Base-by-base conservation (phyloP, 495 filamentous ascomycete species). In the Aspergillus conjunctus region DNA sequence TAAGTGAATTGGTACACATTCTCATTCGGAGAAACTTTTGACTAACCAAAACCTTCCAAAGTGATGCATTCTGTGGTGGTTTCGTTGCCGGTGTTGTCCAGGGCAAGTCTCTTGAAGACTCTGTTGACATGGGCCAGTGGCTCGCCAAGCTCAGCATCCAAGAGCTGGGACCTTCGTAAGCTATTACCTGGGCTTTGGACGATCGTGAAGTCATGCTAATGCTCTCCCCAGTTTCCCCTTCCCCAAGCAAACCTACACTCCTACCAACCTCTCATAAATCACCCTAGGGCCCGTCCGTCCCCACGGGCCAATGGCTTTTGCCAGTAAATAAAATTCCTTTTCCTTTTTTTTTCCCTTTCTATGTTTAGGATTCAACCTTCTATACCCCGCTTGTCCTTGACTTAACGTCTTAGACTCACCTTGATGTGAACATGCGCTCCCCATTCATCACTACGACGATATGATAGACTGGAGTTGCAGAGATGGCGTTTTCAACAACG, bases 31-130 rank as follows among this genome's bases (percentile, higher is more conserved):
- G 6, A 39, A 20, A 51, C 12, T 22, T 20, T 41, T 10, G 31
- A 18, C 53, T 61, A 34, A 65, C 44, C 30, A 20, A 30, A 33
- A n/a, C 26, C 39, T 48, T 21, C 17, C 18, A 31, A 48, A 87
- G 92, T 75, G 94, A 98, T 74, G 94, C 95, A 34, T 98, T 98
- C 68, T 93, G 93, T 54, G 94, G 93, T 71, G 94, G 94, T 60
- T 93, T 98, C 78, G 78, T 87, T 49, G 93, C 93, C 50, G 94
- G 92, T 65, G 78, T 98, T 60, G 91, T 96, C 49, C 81, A 90
- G 71, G 92, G 90, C 70, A 88, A 92, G 78, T 72, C 85, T 44
- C 78, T 98, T 12, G 87, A 88, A 51, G 82, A 86, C 59, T 83
- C 81, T 65, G 77, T 98, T 50, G 88, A 97, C 70, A 88, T 93